Evolutionary conservation across 768 basidiomycete species (phyloP).

Genomic region (Cubamyces lactineus): DNA sequence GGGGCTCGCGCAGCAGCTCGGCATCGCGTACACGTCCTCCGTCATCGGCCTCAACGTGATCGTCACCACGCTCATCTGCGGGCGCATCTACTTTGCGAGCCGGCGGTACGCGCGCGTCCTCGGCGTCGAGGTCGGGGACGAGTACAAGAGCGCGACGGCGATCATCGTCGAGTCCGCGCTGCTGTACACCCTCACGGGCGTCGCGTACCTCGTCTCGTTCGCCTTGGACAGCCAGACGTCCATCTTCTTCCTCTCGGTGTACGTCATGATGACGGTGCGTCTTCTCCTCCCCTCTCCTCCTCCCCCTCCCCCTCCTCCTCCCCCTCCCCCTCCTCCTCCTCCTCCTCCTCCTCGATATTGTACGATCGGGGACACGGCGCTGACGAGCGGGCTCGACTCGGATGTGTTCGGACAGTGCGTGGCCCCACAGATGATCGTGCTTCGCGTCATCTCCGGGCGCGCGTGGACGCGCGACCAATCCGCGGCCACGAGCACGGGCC

Average conservation of each 20-base stretch:
- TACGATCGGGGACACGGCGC: background rate
- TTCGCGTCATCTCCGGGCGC: slow-evolving; percentile 22
- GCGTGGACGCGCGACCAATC: slow-evolving; percentile 22
- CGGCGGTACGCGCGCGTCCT: background rate
- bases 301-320: too few species aligned
- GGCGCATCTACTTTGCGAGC: slow-evolving; percentile 10
- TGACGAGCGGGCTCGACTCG: background rate
- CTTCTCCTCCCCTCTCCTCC: too few species aligned
- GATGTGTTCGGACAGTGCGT: slow-evolving; percentile 6
- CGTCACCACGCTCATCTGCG: slow-evolving; percentile 22
- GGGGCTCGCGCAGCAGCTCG: slow-evolving; percentile 8
- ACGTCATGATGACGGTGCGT: slow-evolving; percentile 25
- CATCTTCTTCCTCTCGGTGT: slow-evolving; percentile 25
- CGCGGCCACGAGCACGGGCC: slow-evolving; percentile 6
- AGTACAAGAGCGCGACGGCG: slow-evolving; percentile 9
- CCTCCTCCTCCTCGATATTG: background rate
- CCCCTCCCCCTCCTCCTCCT: too few species aligned
- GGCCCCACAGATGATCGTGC: slow-evolving; percentile 23
- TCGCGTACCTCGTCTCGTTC: slow-evolving; percentile 26
- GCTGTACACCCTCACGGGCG: slow-evolving; percentile 20
- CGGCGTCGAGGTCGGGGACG: too few species aligned
- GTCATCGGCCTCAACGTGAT: slow-evolving; percentile 19
- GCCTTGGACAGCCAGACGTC: slow-evolving; percentile 4
- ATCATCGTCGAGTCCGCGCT: slow-evolving; percentile 24
- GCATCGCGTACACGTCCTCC: slow-evolving; percentile 5